Evolutionary conservation across 75 land plant genomes (phyloP), one percentile per base, ranked within the genome.

Genomic region (Isoetes taiwanensis): DNA sequence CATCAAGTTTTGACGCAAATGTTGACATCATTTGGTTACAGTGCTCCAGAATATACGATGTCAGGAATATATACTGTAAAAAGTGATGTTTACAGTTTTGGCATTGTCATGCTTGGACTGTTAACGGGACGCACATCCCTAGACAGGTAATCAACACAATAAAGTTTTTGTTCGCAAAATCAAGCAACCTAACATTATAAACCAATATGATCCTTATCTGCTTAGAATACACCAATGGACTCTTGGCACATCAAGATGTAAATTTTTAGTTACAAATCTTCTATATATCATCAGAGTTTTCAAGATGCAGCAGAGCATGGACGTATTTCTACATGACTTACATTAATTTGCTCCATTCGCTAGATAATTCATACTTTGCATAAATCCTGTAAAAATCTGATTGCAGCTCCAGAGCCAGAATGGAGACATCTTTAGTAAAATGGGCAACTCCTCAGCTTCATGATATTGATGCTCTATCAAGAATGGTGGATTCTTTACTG

Each of bases 31-130:
- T 78, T 85, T 64, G 96, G 96, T n/a, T 85, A 89, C 40, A 85
- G 96, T 68, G 96, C 93, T 30, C 96, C 93, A 32, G 93, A 89
- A 24, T 82, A 79, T 62, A 79, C 96, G 30, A 75, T 89, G 74
- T 85, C 96, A 28, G 96, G 96, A 32, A 55, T 78, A 25, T 86
- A 89, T 43, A 85, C 96, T 4, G 75, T 79, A 20, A 85, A 89
- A 60, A 89, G 96, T 59, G 96, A 89, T 70, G 86, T 89, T n/a
- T 89, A 85, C 56, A 85, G 96, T 57, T 89, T 85, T 64, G 96
- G 96, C 11, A 86, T 89, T 9, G 96, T 85, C 11, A 82, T 89
- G 96, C 71, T 89, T 42, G 96, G 85, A 70, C 73, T 89, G 17
- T 56, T 89, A 50, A 85, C 96, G 10, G 96, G 96, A 21, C 71